Base-by-base conservation (phyloP, 2,329 filamentous ascomycete species). In the Beauveria scarabaeidicola region DNA sequence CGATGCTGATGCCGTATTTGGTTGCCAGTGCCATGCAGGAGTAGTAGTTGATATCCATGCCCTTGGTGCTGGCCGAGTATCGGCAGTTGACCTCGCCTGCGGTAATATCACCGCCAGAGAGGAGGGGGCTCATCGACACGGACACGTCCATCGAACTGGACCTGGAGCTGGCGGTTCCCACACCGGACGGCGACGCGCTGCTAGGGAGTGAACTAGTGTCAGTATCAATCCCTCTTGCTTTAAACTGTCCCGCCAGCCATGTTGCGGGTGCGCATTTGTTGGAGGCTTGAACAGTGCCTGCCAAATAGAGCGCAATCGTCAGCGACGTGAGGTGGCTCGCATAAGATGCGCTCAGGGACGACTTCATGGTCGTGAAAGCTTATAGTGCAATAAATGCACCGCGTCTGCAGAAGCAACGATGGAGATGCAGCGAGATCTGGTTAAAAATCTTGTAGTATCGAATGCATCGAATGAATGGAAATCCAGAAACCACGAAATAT, bases 21-120 rank as follows among this genome's bases (percentile, higher is more conserved):
- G 61, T 36, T 3, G 67, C 64, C 19, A 70, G 38, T 48, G 64
- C 58, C 21, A 58, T 61, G 61, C 68, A 69, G 2, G 64, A 66
- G 61, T 67, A 66, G 62, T 65, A 67, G 58, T 69, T 67, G 52
- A 63, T 58, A 8, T 59, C 40, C 41, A 36, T 58, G 38, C 25
- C 57, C 17, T 55, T 55, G 4, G 65, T 65, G 23, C 38, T 44
- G 25, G 43, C 47, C 6, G 48, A 19, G 52, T 58, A 62, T 10
- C 64, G 64, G 48, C 64, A 66, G 61, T 65, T 64, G 59, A 66
- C 54, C 17, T 64, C 58, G 32, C 64, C 51, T 32, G 29, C 19
- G 5, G 23, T 29, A 17, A 23, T 41, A n/a, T 53, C 40, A 9
- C 19, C 29, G 32, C 23, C 19, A 25, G 15, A 29, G 19, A 53